These are phyloP conservation scores for Gonapodya prolifera DNA, from an alignment of 192 early-diverging fungal species.

Conservation along the genomic window DNA sequence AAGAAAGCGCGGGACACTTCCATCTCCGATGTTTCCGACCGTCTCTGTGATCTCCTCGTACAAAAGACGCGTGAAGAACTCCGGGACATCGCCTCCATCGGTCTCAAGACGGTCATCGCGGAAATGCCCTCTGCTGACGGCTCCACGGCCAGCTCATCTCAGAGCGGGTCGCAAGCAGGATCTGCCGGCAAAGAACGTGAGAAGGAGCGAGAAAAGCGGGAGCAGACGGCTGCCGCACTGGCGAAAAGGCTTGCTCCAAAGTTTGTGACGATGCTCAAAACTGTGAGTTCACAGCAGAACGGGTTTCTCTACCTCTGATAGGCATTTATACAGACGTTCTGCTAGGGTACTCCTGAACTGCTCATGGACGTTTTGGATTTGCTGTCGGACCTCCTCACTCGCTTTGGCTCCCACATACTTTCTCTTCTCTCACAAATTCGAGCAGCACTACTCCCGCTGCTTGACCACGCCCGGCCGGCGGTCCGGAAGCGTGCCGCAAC, in stretches of 20 bases:
- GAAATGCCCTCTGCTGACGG: constrained; percentile 46
- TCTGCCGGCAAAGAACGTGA: neutral
- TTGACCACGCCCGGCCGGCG: constrained; percentile 56
- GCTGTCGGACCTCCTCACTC: constrained; percentile 51
- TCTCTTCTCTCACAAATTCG: constrained; percentile 44
- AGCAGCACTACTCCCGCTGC: constrained; percentile 45
- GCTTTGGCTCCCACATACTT: constrained; percentile 46
- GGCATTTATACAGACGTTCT: constrained; percentile 7
- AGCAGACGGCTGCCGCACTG: constrained; percentile 29
- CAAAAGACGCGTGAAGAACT: constrained; percentile 50
- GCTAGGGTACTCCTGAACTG: constrained; percentile 31
- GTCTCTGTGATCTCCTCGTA: constrained; percentile 45
- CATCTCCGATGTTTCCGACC: constrained; percentile 53
- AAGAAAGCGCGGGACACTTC: constrained; percentile 56
- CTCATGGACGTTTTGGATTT: constrained; percentile 64
- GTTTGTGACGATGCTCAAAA: constrained; percentile 43
- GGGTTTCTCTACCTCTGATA: neutral
- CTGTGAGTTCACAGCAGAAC: constrained; percentile 26
- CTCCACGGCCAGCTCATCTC: neutral
- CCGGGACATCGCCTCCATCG: constrained; percentile 73
- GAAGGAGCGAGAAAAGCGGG: neutral
- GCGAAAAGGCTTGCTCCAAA: constrained; percentile 55
- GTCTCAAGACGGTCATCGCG: constrained; percentile 65
- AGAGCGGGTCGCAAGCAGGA: neutral
- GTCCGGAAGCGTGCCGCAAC: constrained; percentile 64